phyloP scores from a whole-genome alignment of 192 early-diverging fungal species.

The Backusella macrospora region DNA sequence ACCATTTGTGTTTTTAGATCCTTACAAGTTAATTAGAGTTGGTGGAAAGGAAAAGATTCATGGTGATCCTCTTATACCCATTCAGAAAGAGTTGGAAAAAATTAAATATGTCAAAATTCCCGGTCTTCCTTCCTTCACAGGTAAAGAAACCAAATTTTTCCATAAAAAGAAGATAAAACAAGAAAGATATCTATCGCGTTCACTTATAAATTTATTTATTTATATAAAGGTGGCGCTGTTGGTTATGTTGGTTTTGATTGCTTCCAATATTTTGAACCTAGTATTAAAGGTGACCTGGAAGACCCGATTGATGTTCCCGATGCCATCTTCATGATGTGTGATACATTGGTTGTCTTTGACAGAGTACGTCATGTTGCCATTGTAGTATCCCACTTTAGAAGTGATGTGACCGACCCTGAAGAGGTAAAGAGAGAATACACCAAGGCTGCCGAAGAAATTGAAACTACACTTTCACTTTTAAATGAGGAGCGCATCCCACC shows the following conservation, averaged over 20 bases:
- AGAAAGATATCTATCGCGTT: too few relatives aligned
- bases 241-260: conserved; percentile 99
- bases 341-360: conserved; percentile 96
- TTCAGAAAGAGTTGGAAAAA: conserved; percentile 84
- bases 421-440: conserved; percentile 66
- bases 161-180: too few relatives aligned
- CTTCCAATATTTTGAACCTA: conserved; percentile 97
- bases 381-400: conserved; percentile 89
- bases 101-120: conserved; percentile 80
- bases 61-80: conserved; percentile 84
- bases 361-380: conserved; percentile 90
- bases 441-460: conserved; percentile 71
- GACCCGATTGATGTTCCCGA: conserved; percentile 94
- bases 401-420: conserved; percentile 56
- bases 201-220: too few relatives aligned
- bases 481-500: conserved; percentile 71
- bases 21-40: conserved; percentile 83
- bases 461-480: conserved; percentile 67
- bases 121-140: conserved; percentile 84
- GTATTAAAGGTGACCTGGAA: conserved; percentile 72
- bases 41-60: conserved; percentile 69
- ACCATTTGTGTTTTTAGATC: conserved; percentile 54
- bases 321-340: conserved; percentile 92
- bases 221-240: conserved; percentile 84
- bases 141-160: conserved; percentile 38